phyloP scores from a whole-genome alignment of 1,139 yeast genomes.

The Groenewaldozyma sp. region DNA sequence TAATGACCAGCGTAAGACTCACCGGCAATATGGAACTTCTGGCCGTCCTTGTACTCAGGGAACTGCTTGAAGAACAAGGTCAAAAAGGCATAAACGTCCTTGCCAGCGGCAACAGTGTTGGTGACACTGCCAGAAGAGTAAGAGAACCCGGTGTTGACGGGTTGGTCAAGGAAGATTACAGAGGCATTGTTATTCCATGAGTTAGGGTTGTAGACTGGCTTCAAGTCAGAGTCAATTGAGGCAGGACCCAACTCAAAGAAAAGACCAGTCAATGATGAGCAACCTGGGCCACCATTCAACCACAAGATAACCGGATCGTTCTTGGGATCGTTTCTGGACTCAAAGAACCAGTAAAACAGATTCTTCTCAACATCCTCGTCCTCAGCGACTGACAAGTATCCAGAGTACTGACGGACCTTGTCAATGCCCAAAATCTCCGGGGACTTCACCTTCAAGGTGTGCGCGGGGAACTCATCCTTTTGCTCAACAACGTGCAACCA shows the following conservation, averaged over 20 bases:
- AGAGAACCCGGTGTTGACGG: slow-evolving; percentile 89
- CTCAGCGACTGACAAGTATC: slow-evolving; percentile 31
- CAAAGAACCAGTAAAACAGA: slow-evolving; percentile 78
- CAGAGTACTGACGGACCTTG: slow-evolving; percentile 34
- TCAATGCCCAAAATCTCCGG: slow-evolving; percentile 25
- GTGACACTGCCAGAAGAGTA: slow-evolving; percentile 47
- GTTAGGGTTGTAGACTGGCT: slow-evolving; percentile 66
- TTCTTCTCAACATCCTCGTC: slow-evolving; percentile 80
- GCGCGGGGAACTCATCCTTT: slow-evolving; percentile 27
- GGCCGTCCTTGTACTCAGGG: slow-evolving; percentile 46
- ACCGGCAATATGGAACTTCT: slow-evolving; percentile 71
- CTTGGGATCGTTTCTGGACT: slow-evolving; percentile 79
- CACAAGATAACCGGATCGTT: slow-evolving; percentile 81
- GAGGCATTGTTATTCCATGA: slow-evolving; percentile 89
- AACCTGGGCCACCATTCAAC: slow-evolving; percentile 91
- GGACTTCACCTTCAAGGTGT: slow-evolving; percentile 25
- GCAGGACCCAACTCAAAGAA: slow-evolving; percentile 89
- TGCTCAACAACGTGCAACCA: slow-evolving; percentile 21
- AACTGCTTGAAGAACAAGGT: slow-evolving; percentile 69
- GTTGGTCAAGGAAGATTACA: slow-evolving; percentile 89
- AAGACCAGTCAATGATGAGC: slow-evolving; percentile 83
- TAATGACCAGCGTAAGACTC: slow-evolving; percentile 88
- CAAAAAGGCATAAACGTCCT: slow-evolving; percentile 70
- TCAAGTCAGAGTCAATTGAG: slow-evolving; percentile 52
- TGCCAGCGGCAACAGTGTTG: slow-evolving; percentile 62